Percentiles rank a stretch among this genome's conserved stretches.
These are phyloP conservation scores for Peronospora belbahrii DNA, from an alignment of 352 stramenopile species.

Conservation along the genomic window DNA sequence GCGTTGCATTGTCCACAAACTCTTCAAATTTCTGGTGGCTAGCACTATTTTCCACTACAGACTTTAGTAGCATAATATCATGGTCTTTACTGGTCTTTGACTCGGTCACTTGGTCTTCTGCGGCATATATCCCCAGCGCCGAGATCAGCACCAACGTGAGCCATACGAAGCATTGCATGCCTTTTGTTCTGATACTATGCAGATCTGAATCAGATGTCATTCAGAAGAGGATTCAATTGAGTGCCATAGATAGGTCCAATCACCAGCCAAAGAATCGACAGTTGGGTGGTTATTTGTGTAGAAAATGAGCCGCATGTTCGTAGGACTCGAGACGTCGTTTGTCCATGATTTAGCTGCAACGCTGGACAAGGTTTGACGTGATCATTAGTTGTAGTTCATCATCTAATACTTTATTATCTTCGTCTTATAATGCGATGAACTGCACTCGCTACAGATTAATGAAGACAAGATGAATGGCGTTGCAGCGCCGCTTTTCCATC, in stretches of 20 bases:
- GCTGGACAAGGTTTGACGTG: conserved; percentile 40
- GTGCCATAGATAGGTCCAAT: conserved; percentile 1
- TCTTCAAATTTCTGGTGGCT: conserved; percentile 14
- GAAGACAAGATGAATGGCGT: conserved; percentile 78
- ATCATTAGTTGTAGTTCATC: background rate
- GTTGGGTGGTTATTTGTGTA: no score
- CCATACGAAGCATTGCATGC: conserved; percentile 5
- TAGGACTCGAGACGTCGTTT: conserved; percentile 72
- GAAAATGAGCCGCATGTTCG: conserved; percentile 53
- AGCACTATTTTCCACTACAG: background rate
- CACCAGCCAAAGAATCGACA: conserved; percentile 1
- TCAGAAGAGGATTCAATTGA: background rate
- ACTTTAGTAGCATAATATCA: conserved; percentile 4
- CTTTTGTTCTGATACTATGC: background rate
- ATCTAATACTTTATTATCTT: background rate
- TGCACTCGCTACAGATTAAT: conserved; percentile 31
- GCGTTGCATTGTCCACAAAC: conserved; percentile 26
- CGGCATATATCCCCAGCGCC: background rate
- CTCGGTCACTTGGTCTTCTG: background rate
- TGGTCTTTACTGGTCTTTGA: background rate
- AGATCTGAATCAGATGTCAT: background rate
- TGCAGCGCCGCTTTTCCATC: conserved; percentile 76
- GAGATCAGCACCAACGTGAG: conserved; percentile 16
- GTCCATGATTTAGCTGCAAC: conserved; percentile 54
- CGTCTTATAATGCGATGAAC: conserved; percentile 1